Evolutionary conservation across 768 basidiomycete genomes (phyloP), one percentile per base, ranked within the genome.

Genomic region (Suillus tomentosus): DNA sequence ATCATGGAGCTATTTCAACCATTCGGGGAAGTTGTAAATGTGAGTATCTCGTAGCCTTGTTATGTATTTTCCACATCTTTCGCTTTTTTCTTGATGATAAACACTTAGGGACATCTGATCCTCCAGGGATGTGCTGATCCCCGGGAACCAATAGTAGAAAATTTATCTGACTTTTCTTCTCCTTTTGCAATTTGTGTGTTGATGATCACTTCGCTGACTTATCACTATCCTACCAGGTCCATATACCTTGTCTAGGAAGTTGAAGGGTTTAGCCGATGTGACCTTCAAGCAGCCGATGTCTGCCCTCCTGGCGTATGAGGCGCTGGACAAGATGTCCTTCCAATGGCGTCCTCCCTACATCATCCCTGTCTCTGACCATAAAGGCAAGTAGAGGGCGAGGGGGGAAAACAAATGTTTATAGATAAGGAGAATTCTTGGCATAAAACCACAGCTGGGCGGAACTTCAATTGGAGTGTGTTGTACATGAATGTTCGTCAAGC

Each of bases 271-370:
- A 1, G 89, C 84, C 1, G 91, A 86, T 67, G 80, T 89, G 43
- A 79, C 81, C 3, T 91, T 82, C 64, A 72, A 67, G 9, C 73
- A 78, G 2, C 72, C 85, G 0, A 64, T 77, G 5, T 74, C 79
- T 15, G 89, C 90, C 0, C 69, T 95, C 1, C 77, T 81, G 0
- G 96, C 96, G 0, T 95, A 89, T 69, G 84, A 88, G 62, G 82
- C 81, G 0, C 82, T 98, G 42, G 95, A 99, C 72, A 87, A 87
- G 62, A 88, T 82, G 42, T 87, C 92, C 0, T 95, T 97, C 75
- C 94, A 96, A 77, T 96, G 97, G 3, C 87, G 97, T 37, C 75
- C 98, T 0, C 74, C 99, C 2, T 96, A 99, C 71, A 88, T 99
- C 61, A 80, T 99, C 1, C 91, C 91, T 0, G 94, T 94, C 0